Evolutionary conservation across 2,329 filamentous ascomycete genomes (phyloP), one percentile per base, ranked within the genome.

Genomic region (Exserohilum rostratum): DNA sequence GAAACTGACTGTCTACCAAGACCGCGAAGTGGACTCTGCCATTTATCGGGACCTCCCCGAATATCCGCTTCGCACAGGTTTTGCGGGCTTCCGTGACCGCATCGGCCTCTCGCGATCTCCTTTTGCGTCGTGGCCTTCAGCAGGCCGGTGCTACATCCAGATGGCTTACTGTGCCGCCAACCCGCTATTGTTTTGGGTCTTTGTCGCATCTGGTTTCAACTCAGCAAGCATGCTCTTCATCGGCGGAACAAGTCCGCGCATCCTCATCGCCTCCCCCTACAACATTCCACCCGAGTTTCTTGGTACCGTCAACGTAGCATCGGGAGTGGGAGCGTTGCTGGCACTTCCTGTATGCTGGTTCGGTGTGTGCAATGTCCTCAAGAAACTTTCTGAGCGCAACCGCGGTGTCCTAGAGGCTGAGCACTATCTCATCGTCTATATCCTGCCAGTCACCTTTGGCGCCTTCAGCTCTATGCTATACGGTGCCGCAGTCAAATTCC

Each of bases 1-100:
- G 55, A 77, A 73, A 50, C 64, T 77, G 11, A 70, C 65, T 5
- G 67, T 78, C 22, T 78, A 75, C 59, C 60, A 73, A 29, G 69
- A 76, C 20, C 67, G 65, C 55, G 68, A 72, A 2, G 53, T 59
- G 2, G 62, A 70, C 10, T 67, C 67, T 0, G 53, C 61, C 10
- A 54, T 70, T 29, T 70, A 69, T 44, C 58, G 61, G 30, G 64
- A 70, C 27, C 57, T 71, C 0, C 68, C 68, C 1, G 55, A 61
- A 17, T 59, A 29, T 58, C 67, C 30, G 18, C 20, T 46, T 13
- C 55, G 51, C 5, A 50, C 22, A 9, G 61, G 45, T 2, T 58
- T 62, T 3, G 30, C 33, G 2, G 51, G 50, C 2, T 29, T 65
- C n/a, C 55, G 57, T 7, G 51, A 62, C 12, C 62, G 58, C 12